Conservation (phyloP, 495 filamentous ascomycete species). For the Trichoderma gamsii region DNA sequence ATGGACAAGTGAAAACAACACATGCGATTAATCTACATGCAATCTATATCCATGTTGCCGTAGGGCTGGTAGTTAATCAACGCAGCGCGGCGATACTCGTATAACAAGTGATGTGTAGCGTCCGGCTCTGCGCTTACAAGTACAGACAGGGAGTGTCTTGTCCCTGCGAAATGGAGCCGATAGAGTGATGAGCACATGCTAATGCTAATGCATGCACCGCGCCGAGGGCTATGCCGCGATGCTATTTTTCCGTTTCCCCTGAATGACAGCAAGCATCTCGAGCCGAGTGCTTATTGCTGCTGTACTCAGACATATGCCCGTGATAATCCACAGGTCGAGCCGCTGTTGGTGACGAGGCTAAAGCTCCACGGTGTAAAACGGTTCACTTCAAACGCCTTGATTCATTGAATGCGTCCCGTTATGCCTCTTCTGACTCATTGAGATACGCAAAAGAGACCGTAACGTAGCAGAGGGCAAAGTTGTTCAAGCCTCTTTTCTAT, state of each 20-base stretch:
- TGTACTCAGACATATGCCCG: too few relatives aligned
- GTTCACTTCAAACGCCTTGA: too few relatives aligned
- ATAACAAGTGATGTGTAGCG: too few relatives aligned
- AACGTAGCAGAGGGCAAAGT: too few relatives aligned
- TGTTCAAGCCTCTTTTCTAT: too few relatives aligned
- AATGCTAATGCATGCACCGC: neutral
- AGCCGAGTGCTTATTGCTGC: too few relatives aligned
- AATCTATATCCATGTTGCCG: neutral
- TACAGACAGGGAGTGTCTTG: neutral
- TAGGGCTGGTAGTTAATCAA: constrained; percentile 13
- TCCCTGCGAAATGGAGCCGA: neutral
- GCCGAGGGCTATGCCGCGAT: neutral
- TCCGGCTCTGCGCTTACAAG: neutral
- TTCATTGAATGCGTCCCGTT: too few relatives aligned
- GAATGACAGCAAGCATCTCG: neutral
- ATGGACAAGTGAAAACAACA: neutral
- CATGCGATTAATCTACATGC: neutral
- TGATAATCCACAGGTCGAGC: too few relatives aligned
- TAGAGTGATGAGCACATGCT: constrained; percentile 7
- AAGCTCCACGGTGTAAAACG: too few relatives aligned
- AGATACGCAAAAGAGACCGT: too few relatives aligned
- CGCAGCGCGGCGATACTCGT: neutral
- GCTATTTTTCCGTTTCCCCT: constrained; percentile 1
- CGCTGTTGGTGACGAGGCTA: too few relatives aligned
- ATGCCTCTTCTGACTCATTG: too few relatives aligned